These are phyloP conservation scores for Potentilla sterilis DNA, from an alignment of 306 rosid genomes.

Conservation along the genomic window DNA sequence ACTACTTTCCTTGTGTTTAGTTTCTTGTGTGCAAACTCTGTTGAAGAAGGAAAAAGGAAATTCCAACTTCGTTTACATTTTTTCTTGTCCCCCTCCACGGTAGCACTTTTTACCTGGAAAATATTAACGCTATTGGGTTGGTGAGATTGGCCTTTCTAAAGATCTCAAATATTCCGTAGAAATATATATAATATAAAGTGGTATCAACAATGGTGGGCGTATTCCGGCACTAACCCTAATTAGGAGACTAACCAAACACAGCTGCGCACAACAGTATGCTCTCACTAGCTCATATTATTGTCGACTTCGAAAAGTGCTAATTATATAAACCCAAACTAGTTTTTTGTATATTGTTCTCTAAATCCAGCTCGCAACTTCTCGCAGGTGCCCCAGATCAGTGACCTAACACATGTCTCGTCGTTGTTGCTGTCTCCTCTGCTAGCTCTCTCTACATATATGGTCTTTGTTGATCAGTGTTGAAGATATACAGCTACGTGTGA, in stretches of 20 bases:
- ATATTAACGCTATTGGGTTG: neutral
- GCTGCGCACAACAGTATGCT: neutral
- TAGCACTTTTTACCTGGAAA: slow-evolving; percentile 9
- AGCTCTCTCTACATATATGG: neutral
- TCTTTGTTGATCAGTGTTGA: neutral
- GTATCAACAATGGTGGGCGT: slow-evolving; percentile 16
- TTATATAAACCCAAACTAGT: neutral
- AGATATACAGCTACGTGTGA: slow-evolving; percentile 4
- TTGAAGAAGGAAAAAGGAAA: neutral
- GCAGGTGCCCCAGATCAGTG: neutral
- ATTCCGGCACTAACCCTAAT: slow-evolving; percentile 2
- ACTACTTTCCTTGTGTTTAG: neutral
- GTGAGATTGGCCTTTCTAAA: neutral
- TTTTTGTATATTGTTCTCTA: neutral
- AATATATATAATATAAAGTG: neutral
- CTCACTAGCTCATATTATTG: neutral
- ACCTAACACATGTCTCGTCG: neutral
- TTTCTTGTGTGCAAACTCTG: neutral
- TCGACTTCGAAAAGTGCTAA: slow-evolving; percentile 4
- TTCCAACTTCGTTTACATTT: neutral
- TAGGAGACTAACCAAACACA: neutral
- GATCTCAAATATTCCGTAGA: slow-evolving; percentile 5
- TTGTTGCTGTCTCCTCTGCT: neutral
- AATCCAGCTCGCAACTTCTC: neutral
- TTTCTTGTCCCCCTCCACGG: neutral